Base-by-base conservation (phyloP, 805 yeast genomes). In the Candida koratica region DNA sequence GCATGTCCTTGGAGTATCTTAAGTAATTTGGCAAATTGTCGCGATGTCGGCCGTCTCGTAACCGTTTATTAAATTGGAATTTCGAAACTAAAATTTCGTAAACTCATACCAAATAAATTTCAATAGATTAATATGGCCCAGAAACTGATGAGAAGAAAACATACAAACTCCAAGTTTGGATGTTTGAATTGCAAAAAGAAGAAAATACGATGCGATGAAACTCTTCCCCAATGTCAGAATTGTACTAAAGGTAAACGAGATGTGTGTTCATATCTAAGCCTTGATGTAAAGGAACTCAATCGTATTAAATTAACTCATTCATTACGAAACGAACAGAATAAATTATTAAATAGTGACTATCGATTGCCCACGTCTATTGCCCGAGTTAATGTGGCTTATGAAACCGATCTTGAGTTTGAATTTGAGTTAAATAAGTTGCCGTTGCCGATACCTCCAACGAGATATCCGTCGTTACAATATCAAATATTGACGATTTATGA, bases 121-220 rank as follows among this genome's bases (percentile, higher is more conserved):
- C n/a, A n/a, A n/a, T n/a, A n/a, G 17, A 27, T 3, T 5, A 27
- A 14, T 20, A 10, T 9, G 15, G 24, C 15, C 29, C 34, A 32
- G 3, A 36, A 36, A 22, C 26, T 32, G 25, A 15, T 20, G 15
- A 39, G 62, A 25, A 43, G 58, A 34, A 46, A 42, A 35, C 62
- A 57, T 42, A 57, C 62, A 4, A 57, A 57, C 41, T 52, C 58
- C 14, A 56, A 52, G 38, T 36, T 56, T 17, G 63, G 63, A 5
- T 58, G 63, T 36, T 37, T 45, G 12, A 56, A 55, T 38, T 58
- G 63, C 43, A 58, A 58, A 36, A 41, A 53, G 27, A 58, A 56
- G 47, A 56, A 56, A 39, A 55, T 55, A 23, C 40, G 61, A 30
- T 58, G 63, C 42, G 59, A 58, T 43, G 63, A 58, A 42, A 46